A percentile compares a stretch with the other conserved stretches of the same genome.
Conservation (phyloP, 441 rosid species). For the Eruca vesicaria region DNA sequence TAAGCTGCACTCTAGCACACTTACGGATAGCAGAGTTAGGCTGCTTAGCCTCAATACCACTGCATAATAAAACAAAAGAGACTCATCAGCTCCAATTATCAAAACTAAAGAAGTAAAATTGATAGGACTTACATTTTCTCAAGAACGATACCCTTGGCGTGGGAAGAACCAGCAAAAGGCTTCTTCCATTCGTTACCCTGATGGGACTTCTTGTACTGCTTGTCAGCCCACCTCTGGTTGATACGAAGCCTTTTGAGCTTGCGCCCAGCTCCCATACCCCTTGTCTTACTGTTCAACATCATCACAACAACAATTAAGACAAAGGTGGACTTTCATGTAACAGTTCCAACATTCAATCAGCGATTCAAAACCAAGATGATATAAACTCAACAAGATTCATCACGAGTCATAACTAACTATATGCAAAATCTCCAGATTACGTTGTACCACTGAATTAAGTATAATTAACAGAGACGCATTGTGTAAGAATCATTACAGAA, state of each 20-base stretch:
- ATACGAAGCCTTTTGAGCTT: constrained; percentile 45
- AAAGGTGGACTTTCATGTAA: not conserved
- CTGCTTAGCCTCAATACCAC: constrained; percentile 67
- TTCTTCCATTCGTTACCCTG: too few species aligned
- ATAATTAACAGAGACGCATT: not conserved
- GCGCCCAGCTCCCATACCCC: constrained; percentile 71
- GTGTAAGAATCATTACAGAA: not conserved
- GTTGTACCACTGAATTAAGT: too few species aligned
- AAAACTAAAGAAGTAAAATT: not conserved
- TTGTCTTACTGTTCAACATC: constrained; percentile 42
- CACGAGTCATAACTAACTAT: too few species aligned
- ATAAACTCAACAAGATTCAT: too few species aligned
- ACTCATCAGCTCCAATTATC: not conserved
- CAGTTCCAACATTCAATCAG: too few species aligned
- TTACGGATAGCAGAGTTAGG: constrained; percentile 64
- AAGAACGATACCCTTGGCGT: constrained; percentile 57
- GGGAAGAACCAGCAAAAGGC: too few species aligned
- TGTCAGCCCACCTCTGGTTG: constrained; percentile 57
- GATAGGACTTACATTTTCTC: constrained; percentile 45
- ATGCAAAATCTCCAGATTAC: too few species aligned
- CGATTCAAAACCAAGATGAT: too few species aligned
- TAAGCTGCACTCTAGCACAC: constrained; percentile 62
- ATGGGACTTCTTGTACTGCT: constrained; percentile 51
- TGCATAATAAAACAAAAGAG: constrained; percentile 12
- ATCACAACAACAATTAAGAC: not conserved